A percentile compares a stretch with the other conserved stretches of the same genome.
These are phyloP conservation scores for Hypoxylon perforatum DNA, from an alignment of 495 filamentous ascomycete genomes.

Conservation along the genomic window DNA sequence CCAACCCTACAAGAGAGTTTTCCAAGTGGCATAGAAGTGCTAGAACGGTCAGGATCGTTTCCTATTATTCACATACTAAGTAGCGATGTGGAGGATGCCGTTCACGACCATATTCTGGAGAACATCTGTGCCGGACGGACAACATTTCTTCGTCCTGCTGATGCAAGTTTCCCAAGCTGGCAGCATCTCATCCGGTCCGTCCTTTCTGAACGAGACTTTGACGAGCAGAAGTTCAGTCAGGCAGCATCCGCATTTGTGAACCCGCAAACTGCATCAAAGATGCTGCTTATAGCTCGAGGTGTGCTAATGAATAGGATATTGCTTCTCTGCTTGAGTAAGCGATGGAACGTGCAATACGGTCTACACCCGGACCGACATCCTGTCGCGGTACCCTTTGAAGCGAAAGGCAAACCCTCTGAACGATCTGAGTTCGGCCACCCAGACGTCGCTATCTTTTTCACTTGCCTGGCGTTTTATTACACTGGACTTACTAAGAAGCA, in stretches of 20 bases:
- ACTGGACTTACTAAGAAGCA: slow-evolving; percentile 53
- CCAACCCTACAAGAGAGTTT: slow-evolving; percentile 42
- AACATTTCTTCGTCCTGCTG: slow-evolving; percentile 42
- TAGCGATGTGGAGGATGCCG: slow-evolving; percentile 49
- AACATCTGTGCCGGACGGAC: slow-evolving; percentile 42
- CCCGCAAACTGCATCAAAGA: slow-evolving; percentile 45
- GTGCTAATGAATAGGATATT: slow-evolving; percentile 53
- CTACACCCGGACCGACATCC: slow-evolving; percentile 54
- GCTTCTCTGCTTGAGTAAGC: slow-evolving; percentile 51
- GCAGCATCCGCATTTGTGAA: slow-evolving; percentile 45
- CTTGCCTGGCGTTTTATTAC: slow-evolving; percentile 65
- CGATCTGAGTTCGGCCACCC: slow-evolving; percentile 66
- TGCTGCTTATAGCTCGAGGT: slow-evolving; percentile 55
- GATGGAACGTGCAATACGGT: slow-evolving; percentile 60
- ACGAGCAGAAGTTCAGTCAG: slow-evolving; percentile 20
- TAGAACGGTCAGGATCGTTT: slow-evolving; percentile 47
- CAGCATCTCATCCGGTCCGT: slow-evolving; percentile 43
- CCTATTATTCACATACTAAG: slow-evolving; percentile 55
- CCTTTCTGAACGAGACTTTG: slow-evolving; percentile 39
- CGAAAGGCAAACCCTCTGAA: slow-evolving; percentile 63
- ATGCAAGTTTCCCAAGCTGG: slow-evolving; percentile 19
- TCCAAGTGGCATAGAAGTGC: slow-evolving; percentile 54
- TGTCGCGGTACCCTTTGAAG: slow-evolving; percentile 62
- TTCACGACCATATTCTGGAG: slow-evolving; percentile 46
- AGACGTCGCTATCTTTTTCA: slow-evolving; percentile 66